Evolutionary conservation across 176 grass and related monocot species (phyloP), one percentile per base, ranked within the genome.

Genomic region (Hyparrhenia diplandra): DNA sequence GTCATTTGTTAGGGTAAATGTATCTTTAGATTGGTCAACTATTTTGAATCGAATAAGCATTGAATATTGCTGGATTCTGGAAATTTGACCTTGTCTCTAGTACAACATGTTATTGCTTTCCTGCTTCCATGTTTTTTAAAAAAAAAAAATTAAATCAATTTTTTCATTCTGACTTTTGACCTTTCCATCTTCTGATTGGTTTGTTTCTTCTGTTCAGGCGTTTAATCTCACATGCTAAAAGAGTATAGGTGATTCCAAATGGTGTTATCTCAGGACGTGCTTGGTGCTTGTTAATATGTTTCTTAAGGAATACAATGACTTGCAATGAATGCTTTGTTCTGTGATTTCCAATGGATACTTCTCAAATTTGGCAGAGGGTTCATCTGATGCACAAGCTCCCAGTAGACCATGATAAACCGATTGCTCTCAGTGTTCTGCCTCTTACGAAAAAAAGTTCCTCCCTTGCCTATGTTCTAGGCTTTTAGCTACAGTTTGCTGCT

Each of bases 281-380:
- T n/a, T n/a, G 66, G 76, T 78, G 73, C 59, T 90, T 82, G 74
- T 90, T 59, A 77, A 82, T 86, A 90, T 89, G 66, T 77, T 85
- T 51, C 67, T 72, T 86, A 78, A 78, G 88, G 79, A 89, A 89
- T 86, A 78, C 73, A 82, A 64, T 81, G 77, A 40, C 37, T 77
- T 2, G 2, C 4, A 63, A 82, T 82, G 30, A 59, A 59, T 25
- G 10, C 55, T 25, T 59, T 59, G 55, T 82, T 82, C 58, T 78
- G 12, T 73, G n/a, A 46, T 82, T 71, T 78, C 36, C 67, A 42
- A 68, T 41, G 30, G 24, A 55, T 70, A 73, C 55, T 65, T 24
- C 47, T 82, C 21, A 77, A 73, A 77, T 65, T 37, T 13, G 32
- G 58, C 77, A 59, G 78, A 80, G 66, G 72, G 28, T 11, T 66